A percentile compares a stretch with the other conserved stretches of the same genome.
These are phyloP conservation scores for Euphorbia tirucalli DNA, from an alignment of 345 rosid genomes.

Conservation along the genomic window DNA sequence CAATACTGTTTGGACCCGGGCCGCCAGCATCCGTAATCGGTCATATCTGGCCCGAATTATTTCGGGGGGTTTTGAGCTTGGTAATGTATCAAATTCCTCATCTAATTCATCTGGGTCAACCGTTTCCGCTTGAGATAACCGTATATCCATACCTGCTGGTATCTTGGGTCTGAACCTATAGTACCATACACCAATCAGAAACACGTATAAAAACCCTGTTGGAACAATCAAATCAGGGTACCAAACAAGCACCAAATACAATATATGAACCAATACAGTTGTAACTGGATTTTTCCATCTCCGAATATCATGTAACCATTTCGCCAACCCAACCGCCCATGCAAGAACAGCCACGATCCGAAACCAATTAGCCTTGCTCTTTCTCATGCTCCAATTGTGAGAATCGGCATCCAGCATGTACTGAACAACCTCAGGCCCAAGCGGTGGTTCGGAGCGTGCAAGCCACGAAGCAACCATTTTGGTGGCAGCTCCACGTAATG, in stretches of 20 bases:
- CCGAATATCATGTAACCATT: constrained; percentile 75
- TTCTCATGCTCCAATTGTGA: constrained; percentile 97
- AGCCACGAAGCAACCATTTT: constrained; percentile 89
- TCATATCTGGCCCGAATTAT: constrained; percentile 73
- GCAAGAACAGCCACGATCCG: constrained; percentile 89
- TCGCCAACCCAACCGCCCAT: constrained; percentile 90
- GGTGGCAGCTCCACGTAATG: constrained; percentile 83
- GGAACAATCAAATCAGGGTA: constrained; percentile 91
- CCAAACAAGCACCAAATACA: constrained; percentile 92
- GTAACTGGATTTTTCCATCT: constrained; percentile 90
- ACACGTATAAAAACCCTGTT: constrained; percentile 76
- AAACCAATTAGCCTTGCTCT: constrained; percentile 92
- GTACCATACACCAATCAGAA: constrained; percentile 88
- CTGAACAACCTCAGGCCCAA: constrained; percentile 81
- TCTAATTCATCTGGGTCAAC: constrained; percentile 89
- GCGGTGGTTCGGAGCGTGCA: constrained; percentile 76
- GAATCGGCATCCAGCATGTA: constrained; percentile 97
- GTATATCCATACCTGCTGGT: constrained; percentile 90
- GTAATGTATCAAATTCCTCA: constrained; percentile 91
- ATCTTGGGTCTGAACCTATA: constrained; percentile 81
- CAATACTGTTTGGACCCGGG: constrained; percentile 81
- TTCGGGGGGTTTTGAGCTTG: constrained; percentile 74
- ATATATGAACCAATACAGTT: constrained; percentile 70
- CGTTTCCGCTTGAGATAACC: constrained; percentile 76
- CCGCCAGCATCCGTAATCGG: constrained; percentile 74